Base-by-base conservation (phyloP, 2,329 filamentous ascomycete species). In the Chrysoporthe austroafricana region DNA sequence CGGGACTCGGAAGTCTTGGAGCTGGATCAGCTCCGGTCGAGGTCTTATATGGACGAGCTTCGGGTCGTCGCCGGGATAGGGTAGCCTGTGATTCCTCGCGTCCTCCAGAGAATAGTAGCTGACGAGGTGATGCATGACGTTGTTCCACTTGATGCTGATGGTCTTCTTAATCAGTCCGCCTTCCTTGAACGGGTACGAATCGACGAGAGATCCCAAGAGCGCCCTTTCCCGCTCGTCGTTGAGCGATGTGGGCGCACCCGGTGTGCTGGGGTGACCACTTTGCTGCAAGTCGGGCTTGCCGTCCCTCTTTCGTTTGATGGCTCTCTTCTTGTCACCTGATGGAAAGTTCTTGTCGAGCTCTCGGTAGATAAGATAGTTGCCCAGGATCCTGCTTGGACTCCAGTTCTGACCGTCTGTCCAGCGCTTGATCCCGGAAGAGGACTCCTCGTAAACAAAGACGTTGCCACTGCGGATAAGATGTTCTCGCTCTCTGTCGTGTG, bases 321-420 rank as follows among this genome's bases (percentile, higher is more conserved):
- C 92, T 59, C 90, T 85, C 78, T 96, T 96, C 84, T 95, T 96
- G 81, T 95, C 91, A 7, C 92, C 92, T 0, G 92, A 91, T 2
- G 90, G 89, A 72, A 94, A 94, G 0, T 90, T 89, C 73, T 90
- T 88, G 70, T 91, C 87, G 56, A 96, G 85, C 77, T 97, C 92
- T 42, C 93, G 89, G 75, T 97, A 97, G 72, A 96, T 87, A 56
- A 97, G 85, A 73, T 93, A 96, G 76, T 96, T 96, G 68, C 90
- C 91, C 60, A 95, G 83, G 60, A 96, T 95, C 18, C 91, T 90
- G 77, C 90, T 96, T 0, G 94, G 94, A 73, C 92, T 96, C 94
- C 94, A 97, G 7, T 91, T 90, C 13, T 95, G 88, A 16, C 94
- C 94, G 73, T 97, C 94, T 0, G 94, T 97, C 94, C 94, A 97